phyloP scores from a whole-genome alignment of 805 yeast genomes.

The Candida quercuum region DNA sequence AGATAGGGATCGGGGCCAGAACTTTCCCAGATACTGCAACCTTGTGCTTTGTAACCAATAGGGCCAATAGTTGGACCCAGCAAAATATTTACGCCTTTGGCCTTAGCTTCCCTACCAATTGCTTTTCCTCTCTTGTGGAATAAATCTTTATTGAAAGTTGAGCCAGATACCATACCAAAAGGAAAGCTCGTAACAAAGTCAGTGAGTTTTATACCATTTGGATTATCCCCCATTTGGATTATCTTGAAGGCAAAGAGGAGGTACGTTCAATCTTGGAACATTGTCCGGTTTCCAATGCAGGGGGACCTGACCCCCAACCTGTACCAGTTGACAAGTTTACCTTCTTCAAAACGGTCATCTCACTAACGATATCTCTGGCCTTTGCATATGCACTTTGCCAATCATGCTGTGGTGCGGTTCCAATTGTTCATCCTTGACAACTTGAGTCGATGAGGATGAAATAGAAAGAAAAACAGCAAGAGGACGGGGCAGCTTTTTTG shows the following conservation, averaged over 20 bases:
- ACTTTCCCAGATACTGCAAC: conserved; percentile 63
- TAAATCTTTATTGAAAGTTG: conserved; percentile 50
- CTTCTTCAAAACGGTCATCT: conserved; percentile 53
- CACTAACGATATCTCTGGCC: conserved; percentile 49
- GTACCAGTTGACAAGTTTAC: conserved; percentile 61
- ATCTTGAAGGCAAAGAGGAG: conserved; percentile 54
- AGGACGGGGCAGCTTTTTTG: no score
- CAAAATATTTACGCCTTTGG: conserved; percentile 49
- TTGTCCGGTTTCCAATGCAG: conserved; percentile 57
- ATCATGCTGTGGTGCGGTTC: conserved; percentile 42
- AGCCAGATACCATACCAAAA: conserved; percentile 52
- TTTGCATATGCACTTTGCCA: conserved; percentile 56
- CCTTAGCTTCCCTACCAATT: conserved; percentile 47
- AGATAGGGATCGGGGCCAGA: conserved; percentile 59
- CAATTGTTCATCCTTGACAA: no score
- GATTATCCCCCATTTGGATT: conserved; percentile 66
- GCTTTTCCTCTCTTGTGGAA: conserved; percentile 51
- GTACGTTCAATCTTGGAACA: conserved; percentile 48
- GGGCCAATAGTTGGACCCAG: conserved; percentile 59
- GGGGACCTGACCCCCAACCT: conserved; percentile 61
- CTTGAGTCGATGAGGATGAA: no score
- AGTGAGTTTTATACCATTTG: conserved; percentile 53
- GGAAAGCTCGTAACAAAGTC: conserved; percentile 55
- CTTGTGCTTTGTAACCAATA: conserved; percentile 55
- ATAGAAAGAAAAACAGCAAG: no score